A percentile compares a stretch with the other conserved stretches of the same genome.
phyloP scores from a whole-genome alignment of 129 eudicot species.

The Saposhnikovia divaricata region DNA sequence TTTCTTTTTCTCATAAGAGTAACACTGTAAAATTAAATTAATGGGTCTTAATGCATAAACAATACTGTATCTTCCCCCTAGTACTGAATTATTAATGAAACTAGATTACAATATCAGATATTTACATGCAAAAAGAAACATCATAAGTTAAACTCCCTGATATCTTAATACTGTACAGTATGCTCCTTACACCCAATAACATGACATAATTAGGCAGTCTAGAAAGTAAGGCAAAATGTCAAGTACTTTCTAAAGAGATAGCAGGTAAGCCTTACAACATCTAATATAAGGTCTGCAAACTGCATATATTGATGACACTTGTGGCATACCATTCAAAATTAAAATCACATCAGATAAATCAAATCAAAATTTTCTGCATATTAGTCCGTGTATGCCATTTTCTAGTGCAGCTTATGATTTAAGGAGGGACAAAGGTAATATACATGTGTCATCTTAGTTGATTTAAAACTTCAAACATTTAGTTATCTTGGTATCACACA shows the following conservation, averaged over 20 bases:
- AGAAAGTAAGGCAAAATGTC: neutral
- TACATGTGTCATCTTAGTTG: neutral
- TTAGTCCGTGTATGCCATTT: neutral
- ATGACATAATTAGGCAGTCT: neutral
- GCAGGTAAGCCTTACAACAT: neutral
- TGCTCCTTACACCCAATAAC: neutral
- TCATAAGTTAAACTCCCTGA: neutral
- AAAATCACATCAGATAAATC: neutral
- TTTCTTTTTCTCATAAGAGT: neutral
- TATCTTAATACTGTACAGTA: neutral
- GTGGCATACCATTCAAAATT: neutral
- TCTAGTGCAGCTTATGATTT: neutral
- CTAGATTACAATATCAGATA: neutral
- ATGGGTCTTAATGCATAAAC: neutral
- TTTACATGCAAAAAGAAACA: neutral
- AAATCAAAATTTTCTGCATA: neutral
- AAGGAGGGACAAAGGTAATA: neutral
- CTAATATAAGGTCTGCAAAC: neutral
- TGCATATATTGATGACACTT: neutral
- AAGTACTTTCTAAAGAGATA: neutral
- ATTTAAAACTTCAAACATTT: neutral
- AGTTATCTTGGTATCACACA: neutral
- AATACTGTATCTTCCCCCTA: neutral
- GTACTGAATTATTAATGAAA: constrained; percentile 2
- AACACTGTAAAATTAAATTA: neutral